phyloP scores from a whole-genome alignment of 2,329 filamentous ascomycete genomes.

The Calycina herbarum region DNA sequence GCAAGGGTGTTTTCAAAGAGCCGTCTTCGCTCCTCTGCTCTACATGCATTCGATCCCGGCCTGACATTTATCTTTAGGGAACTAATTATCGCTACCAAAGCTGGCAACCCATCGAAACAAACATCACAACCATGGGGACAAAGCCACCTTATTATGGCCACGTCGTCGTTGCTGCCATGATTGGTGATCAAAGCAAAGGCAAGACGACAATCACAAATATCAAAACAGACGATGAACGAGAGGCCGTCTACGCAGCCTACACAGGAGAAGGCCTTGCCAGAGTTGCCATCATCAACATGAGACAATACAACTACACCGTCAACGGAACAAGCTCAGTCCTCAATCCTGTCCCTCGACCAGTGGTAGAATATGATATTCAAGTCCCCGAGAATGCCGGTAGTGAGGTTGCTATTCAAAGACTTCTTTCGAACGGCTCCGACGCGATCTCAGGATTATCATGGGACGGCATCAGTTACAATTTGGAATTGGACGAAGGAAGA shows the following conservation, averaged over 20 bases:
- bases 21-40: no score
- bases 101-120: conserved; percentile 60
- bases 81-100: conserved; percentile 61
- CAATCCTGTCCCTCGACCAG: conserved; percentile 37
- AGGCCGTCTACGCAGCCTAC: conserved; percentile 59
- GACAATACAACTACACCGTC: conserved; percentile 58
- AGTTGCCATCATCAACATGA: conserved; percentile 58
- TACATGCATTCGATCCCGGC: background rate
- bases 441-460: conserved; percentile 61
- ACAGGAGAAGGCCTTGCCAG: conserved; percentile 45
- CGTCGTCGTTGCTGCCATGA: conserved; percentile 56
- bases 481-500: conserved; percentile 54
- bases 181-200: conserved; percentile 44
- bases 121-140: conserved; percentile 52
- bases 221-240: conserved; percentile 39
- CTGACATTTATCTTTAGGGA: conserved; percentile 38
- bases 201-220: conserved; percentile 50
- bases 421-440: conserved; percentile 63
- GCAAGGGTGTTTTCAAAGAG: no score
- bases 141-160: conserved; percentile 66
- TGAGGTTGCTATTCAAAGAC: conserved; percentile 44
- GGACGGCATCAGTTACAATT: conserved; percentile 62
- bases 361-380: conserved; percentile 45
- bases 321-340: conserved; percentile 38
- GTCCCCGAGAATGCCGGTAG: conserved; percentile 32